These are phyloP conservation scores for Passalora sequoiae DNA, from an alignment of 2,329 filamentous ascomycete genomes.

Conservation along the genomic window DNA sequence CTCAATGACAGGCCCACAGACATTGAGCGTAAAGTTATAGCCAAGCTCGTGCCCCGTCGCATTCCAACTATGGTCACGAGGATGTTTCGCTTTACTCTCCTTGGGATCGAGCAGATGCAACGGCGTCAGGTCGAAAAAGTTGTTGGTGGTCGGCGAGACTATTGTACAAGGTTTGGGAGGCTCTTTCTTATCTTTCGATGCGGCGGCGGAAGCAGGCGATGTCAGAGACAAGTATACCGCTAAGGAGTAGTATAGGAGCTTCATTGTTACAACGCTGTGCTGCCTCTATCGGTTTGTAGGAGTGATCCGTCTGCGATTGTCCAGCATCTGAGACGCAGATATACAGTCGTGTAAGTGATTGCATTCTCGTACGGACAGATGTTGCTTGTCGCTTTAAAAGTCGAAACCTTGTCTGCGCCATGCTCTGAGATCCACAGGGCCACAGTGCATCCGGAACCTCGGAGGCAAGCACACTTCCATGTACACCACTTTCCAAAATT, in stretches of 20 bases:
- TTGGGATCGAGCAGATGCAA: constrained; percentile 50
- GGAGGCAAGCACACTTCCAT: too few relatives aligned
- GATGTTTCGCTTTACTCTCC: constrained; percentile 45
- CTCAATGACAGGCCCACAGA: constrained; percentile 71
- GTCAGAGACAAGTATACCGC: constrained; percentile 31
- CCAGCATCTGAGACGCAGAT: not conserved
- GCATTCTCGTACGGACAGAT: too few relatives aligned
- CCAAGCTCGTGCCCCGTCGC: constrained; percentile 71
- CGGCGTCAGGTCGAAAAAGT: constrained; percentile 59
- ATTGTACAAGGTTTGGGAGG: constrained; percentile 50
- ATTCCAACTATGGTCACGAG: constrained; percentile 56
- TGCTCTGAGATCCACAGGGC: too few relatives aligned
- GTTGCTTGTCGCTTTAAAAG: too few relatives aligned
- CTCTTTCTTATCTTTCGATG: constrained; percentile 27
- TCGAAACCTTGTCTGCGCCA: too few relatives aligned
- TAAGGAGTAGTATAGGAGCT: constrained; percentile 34
- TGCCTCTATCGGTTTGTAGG: not conserved
- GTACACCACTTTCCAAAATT: too few relatives aligned
- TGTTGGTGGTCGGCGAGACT: constrained; percentile 54
- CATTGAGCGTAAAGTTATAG: constrained; percentile 77
- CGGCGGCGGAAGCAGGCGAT: constrained; percentile 31
- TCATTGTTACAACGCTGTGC: constrained; percentile 18
- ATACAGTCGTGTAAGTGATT: too few relatives aligned
- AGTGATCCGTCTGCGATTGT: not conserved
- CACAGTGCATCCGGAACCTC: too few relatives aligned